Percentiles rank a stretch among this genome's conserved stretches.
phyloP scores from a whole-genome alignment of 2,329 filamentous ascomycete genomes.

The Colletotrichum sp. region DNA sequence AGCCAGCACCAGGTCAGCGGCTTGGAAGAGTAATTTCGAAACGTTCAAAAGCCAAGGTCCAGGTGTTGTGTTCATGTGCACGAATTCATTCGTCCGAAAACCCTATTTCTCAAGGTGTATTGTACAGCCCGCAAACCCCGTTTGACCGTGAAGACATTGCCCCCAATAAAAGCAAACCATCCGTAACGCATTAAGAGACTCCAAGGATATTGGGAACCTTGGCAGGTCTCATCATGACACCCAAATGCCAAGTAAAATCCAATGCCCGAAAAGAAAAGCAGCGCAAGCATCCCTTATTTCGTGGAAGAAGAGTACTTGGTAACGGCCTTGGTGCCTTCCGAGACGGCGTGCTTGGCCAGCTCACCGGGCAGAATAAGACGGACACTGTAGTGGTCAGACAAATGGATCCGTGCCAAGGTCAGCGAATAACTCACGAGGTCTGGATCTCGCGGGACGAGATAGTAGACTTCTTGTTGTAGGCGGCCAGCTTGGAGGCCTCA shows the following conservation, averaged over 20 bases:
- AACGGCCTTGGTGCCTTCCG: constrained; percentile 99
- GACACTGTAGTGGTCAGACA: constrained; percentile 69
- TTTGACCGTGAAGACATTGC: constrained; percentile 74
- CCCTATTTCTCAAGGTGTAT: constrained; percentile 69
- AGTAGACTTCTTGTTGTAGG: constrained; percentile 99
- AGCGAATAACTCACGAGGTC: constrained; percentile 71
- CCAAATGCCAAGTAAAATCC: constrained; percentile 61
- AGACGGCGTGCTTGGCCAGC: constrained; percentile 99
- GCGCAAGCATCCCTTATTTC: constrained; percentile 75
- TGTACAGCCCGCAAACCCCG: constrained; percentile 76
- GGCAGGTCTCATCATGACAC: constrained; percentile 63
- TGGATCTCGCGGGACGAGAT: constrained; percentile 99
- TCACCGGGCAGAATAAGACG: constrained; percentile 97
- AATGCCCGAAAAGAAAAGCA: constrained; percentile 66
- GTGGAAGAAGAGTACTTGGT: constrained; percentile 99
- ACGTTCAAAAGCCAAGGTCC: not conserved
- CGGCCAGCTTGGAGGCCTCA: constrained; percentile 97
- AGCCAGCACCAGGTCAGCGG: not conserved
- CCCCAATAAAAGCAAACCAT: constrained; percentile 70
- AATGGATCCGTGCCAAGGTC: not conserved
- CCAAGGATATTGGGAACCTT: constrained; percentile 48
- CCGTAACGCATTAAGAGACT: constrained; percentile 77
- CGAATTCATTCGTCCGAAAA: constrained; percentile 65
- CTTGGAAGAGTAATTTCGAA: not conserved
- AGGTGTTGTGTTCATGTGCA: constrained; percentile 53